Conservation (phyloP, 176 grass and related monocot genomes). For the Raddia guianensis region DNA sequence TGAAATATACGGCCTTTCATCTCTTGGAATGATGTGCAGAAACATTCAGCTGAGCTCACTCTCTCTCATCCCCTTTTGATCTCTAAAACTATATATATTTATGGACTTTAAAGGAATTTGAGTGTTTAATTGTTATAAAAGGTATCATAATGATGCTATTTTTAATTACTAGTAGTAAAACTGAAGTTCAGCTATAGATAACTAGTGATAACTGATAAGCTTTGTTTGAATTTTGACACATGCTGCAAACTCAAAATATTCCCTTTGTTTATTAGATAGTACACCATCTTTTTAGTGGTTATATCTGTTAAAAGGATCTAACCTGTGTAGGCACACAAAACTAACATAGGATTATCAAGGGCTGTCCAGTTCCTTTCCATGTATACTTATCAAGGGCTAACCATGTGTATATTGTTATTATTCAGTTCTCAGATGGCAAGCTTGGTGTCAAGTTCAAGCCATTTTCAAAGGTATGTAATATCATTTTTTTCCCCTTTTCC, state of each 20-base stretch:
- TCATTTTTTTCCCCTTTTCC: neutral
- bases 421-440: slow-evolving; percentile 90
- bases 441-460: slow-evolving; percentile 91
- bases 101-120: neutral
- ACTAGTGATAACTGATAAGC: slow-evolving; percentile 5
- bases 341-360: slow-evolving; percentile 5
- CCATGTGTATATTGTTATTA: slow-evolving; percentile 7
- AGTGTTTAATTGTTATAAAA: slow-evolving; percentile 17
- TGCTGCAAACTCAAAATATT: neutral
- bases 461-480: slow-evolving; percentile 83
- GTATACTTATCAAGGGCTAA: neutral
- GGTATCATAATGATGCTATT: neutral
- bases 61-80: slow-evolving; percentile 7
- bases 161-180: neutral
- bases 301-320: neutral
- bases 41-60: neutral
- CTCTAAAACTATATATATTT: neutral
- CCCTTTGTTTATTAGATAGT: slow-evolving; percentile 1
- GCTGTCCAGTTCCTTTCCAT: slow-evolving; percentile 1
- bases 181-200: slow-evolving; percentile 2
- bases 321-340: neutral
- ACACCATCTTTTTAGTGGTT: slow-evolving; percentile 12
- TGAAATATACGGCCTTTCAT: neutral
- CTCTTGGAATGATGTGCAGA: neutral
- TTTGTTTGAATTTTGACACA: slow-evolving; percentile 10